Evolutionary conservation across 2,329 filamentous ascomycete species (phyloP), one percentile per base, ranked within the genome.

Genomic region (Diplodia sapinea): DNA sequence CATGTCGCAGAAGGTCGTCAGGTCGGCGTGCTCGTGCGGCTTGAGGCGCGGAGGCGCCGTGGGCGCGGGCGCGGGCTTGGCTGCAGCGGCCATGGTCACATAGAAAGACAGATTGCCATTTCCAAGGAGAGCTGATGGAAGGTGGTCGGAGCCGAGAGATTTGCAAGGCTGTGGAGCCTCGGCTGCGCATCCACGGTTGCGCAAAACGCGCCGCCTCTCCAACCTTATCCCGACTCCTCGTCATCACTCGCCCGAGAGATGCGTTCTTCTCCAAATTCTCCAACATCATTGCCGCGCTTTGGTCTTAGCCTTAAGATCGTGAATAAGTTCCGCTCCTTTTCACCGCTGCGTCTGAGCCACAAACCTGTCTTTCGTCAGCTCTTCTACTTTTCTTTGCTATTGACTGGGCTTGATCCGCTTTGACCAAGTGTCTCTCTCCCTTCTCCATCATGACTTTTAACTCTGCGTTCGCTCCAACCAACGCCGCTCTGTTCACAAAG

Each of bases 1-100:
- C 74, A 83, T 74, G 68, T 81, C 78, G 55, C 70, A 54, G 1
- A 79, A 75, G 68, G 74, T 73, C 36, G 75, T 72, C 23, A 74
- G 75, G 31, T 67, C 65, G 8, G 40, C 47, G 13, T 47, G 43
- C 3, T 67, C 65, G 33, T 67, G 43, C 13, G 65, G 65, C n/a
- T 67, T 67, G 15, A 67, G 56, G 56, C 56, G 65, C 36, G 55
- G 65, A 1, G 38, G 65, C 23, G 49, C 56, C 1, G 65, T 31
- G 4, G 49, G 36, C 6, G 11, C 20, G 4, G 49, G 49, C 6
- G 11, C 8, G 2, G 49, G 23, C 29, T 15, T 67, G 31, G 40
- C 43, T 51, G 40, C 11, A 4, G 20, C 20, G 36, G 55, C 13
- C 20, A 23, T 26, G 52, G 40, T 8, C 31, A 33, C 6, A 4